phyloP scores from a whole-genome alignment of 352 stramenopile species.

The Pythium aquatile region DNA sequence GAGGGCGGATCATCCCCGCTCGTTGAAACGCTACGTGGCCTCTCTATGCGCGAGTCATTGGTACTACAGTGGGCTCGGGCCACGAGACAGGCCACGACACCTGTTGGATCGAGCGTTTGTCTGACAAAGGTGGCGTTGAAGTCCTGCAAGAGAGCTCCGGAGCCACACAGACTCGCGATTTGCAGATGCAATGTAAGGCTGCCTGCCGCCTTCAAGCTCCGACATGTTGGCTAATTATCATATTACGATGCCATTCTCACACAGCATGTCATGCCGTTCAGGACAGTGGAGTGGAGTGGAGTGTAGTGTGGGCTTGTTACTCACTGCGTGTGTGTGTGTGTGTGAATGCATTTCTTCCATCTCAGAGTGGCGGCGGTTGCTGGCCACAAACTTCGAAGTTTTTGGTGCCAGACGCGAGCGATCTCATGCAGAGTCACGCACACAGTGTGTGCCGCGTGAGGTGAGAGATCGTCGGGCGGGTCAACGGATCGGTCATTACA shows the following conservation, averaged over 20 bases:
- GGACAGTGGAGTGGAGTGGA: too few relatives aligned
- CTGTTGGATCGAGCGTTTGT: not conserved
- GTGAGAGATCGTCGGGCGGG: constrained; percentile 9
- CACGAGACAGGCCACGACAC: constrained; percentile 13
- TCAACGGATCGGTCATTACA: constrained; percentile 25
- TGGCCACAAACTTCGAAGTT: constrained; percentile 6
- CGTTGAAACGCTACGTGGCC: constrained; percentile 5
- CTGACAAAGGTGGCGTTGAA: not conserved
- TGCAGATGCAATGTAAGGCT: not conserved
- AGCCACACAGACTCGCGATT: not conserved
- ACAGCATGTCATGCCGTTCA: too few relatives aligned
- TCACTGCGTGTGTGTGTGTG: not conserved
- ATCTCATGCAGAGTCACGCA: constrained; percentile 15
- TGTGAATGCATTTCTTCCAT: not conserved
- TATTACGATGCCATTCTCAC: too few relatives aligned
- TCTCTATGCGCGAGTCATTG: constrained; percentile 1
- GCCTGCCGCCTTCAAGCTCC: not conserved
- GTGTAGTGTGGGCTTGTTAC: not conserved
- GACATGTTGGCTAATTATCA: not conserved
- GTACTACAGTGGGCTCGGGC: not conserved
- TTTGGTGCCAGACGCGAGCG: constrained; percentile 1
- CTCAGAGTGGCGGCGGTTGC: not conserved
- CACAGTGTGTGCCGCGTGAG: not conserved
- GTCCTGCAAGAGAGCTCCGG: not conserved
- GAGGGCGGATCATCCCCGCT: constrained; percentile 3